These are phyloP conservation scores for Sporisorium exsertum DNA, from an alignment of 1,284 basidiomycete species.

Conservation along the genomic window DNA sequence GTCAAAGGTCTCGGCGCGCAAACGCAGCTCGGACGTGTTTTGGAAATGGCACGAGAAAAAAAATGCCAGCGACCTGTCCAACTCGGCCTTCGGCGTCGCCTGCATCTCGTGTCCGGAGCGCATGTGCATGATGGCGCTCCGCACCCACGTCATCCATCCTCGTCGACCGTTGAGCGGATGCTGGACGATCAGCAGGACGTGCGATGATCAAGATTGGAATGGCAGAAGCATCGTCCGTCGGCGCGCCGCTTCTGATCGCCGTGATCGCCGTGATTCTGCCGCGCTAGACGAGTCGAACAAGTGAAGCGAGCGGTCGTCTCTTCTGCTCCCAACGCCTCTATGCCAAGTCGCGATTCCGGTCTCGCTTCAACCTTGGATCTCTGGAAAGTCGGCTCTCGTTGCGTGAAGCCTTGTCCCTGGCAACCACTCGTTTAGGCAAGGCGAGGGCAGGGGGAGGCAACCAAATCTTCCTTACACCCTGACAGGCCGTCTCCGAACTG, in stretches of 20 bases:
- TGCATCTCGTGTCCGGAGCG: conserved; percentile 37
- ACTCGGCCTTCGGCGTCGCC: conserved; percentile 42
- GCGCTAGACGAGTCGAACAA: background rate
- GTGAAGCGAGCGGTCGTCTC: no score
- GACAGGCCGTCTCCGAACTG: no score
- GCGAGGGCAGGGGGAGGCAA: background rate
- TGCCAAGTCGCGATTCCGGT: no score
- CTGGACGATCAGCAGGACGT: background rate
- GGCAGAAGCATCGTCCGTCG: background rate
- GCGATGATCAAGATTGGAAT: background rate
- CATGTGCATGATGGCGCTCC: background rate
- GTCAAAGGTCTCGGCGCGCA: conserved; percentile 16
- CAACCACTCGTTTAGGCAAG: background rate
- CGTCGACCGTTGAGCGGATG: background rate
- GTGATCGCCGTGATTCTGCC: background rate
- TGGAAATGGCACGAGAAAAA: no score
- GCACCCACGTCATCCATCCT: conserved; percentile 16
- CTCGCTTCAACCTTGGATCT: no score
- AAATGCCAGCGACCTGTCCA: conserved; percentile 21
- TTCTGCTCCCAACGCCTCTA: no score
- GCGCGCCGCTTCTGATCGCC: conserved; percentile 4
- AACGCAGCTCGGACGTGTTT: conserved; percentile 37
- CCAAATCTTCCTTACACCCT: background rate
- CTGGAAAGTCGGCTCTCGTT: no score
- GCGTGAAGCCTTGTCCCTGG: no score